Percentiles rank a stretch among this genome's conserved stretches.
Conservation (phyloP, 768 basidiomycete genomes). For the Floccularia luteovirens region DNA sequence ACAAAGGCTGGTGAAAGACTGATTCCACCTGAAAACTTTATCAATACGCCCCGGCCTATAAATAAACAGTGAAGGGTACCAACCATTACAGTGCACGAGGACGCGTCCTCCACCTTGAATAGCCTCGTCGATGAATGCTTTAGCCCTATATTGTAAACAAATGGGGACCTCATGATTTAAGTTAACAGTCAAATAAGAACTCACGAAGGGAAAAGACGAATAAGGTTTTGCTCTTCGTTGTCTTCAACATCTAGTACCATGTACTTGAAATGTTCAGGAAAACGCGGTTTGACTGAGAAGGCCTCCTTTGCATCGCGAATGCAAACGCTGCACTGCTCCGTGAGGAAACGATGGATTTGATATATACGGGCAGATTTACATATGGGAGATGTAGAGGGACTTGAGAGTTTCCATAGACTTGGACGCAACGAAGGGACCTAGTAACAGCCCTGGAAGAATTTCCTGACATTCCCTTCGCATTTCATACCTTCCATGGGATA, state of each 20-base stretch:
- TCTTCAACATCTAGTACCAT: constrained; percentile 83
- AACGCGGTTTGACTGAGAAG: constrained; percentile 83
- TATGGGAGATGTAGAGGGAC: constrained; percentile 69
- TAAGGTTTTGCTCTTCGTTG: constrained; percentile 92
- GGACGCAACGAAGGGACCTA: constrained; percentile 86
- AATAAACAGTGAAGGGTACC: constrained; percentile 13
- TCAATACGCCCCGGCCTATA: too few relatives aligned
- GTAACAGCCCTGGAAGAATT: constrained; percentile 72
- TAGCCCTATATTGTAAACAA: constrained; percentile 42
- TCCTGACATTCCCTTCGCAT: constrained; percentile 96
- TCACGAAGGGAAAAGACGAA: constrained; percentile 81
- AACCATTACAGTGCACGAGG: constrained; percentile 87
- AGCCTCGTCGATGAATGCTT: constrained; percentile 66
- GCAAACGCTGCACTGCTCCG: constrained; percentile 52
- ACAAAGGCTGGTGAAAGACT: constrained; percentile 84
- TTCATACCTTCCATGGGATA: constrained; percentile 56
- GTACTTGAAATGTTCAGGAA: constrained; percentile 73
- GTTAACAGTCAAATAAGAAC: constrained; percentile 13
- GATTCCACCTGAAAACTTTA: constrained; percentile 68
- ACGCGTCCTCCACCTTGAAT: constrained; percentile 61
- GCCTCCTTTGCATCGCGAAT: constrained; percentile 88
- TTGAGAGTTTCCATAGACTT: constrained; percentile 70
- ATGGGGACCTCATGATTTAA: neutral
- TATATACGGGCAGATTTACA: constrained; percentile 35
- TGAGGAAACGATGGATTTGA: constrained; percentile 9